Conservation (phyloP, 257 asterid genomes). For the Solanum stenotomum region DNA sequence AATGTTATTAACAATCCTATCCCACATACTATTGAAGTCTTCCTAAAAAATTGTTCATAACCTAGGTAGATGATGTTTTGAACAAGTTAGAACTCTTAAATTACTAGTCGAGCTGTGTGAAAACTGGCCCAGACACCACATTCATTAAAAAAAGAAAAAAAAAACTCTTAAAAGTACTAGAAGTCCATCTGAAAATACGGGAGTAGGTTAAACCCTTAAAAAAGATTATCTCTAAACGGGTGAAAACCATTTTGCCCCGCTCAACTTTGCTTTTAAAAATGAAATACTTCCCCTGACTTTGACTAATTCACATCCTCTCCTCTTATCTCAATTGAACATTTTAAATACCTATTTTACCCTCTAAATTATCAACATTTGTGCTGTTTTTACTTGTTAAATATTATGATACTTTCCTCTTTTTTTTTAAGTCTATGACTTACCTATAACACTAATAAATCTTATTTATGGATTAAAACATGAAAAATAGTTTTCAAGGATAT, state of each 20-base stretch:
- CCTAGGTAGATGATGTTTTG: neutral
- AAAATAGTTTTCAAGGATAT: neutral
- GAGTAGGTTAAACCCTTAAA: neutral
- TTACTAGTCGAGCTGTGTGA: neutral
- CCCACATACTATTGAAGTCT: neutral
- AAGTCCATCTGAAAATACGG: neutral
- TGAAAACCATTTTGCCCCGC: neutral
- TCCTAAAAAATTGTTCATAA: neutral
- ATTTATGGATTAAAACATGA: neutral
- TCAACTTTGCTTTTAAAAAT: neutral
- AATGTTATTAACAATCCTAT: neutral
- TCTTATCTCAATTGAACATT: neutral
- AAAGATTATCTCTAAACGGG: neutral
- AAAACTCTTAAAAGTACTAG: neutral
- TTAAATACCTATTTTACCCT: neutral
- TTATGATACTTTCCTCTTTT: neutral
- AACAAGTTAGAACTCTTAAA: neutral
- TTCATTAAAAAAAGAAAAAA: neutral
- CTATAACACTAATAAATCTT: neutral
- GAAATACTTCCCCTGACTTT: neutral
- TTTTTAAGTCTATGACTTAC: neutral
- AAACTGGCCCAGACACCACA: neutral
- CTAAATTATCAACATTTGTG: neutral
- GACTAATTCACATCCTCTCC: neutral
- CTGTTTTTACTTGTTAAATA: neutral